These are phyloP conservation scores for Diutina mesorugosa DNA, from an alignment of 1,139 yeast genomes.

Conservation along the genomic window DNA sequence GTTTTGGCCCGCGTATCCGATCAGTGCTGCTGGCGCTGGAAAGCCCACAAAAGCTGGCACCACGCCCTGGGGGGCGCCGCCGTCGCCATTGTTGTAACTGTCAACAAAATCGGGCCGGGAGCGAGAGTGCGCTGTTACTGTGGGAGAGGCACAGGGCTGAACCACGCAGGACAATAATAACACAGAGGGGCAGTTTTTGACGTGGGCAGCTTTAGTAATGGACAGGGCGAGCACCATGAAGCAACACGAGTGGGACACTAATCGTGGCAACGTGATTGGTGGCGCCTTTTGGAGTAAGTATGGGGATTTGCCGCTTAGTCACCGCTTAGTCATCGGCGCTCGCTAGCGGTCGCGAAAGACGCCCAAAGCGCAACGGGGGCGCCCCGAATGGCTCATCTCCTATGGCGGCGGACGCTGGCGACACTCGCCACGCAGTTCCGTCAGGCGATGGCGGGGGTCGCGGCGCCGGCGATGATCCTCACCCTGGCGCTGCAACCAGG, in stretches of 20 bases:
- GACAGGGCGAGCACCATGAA: too few relatives aligned
- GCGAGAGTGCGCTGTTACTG: too few relatives aligned
- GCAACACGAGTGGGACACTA: too few relatives aligned
- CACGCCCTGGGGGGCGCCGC: not conserved
- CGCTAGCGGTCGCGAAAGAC: not conserved
- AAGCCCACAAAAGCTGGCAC: not conserved
- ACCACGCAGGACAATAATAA: too few relatives aligned
- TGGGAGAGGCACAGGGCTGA: not conserved
- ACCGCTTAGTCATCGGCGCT: too few relatives aligned
- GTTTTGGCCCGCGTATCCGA: not conserved
- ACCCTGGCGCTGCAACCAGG: slow-evolving; percentile 14
- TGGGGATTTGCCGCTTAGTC: too few relatives aligned
- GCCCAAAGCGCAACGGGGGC: not conserved
- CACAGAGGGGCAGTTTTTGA: too few relatives aligned
- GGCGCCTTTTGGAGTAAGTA: too few relatives aligned
- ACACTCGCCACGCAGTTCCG: not conserved
- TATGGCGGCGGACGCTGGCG: not conserved
- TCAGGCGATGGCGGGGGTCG: slow-evolving; percentile 26
- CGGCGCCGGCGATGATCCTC: slow-evolving; percentile 33
- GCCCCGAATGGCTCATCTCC: not conserved
- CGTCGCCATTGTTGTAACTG: not conserved
- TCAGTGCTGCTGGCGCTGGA: not conserved
- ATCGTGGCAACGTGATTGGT: too few relatives aligned
- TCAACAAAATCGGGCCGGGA: not conserved
- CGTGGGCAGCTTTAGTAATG: too few relatives aligned